Percentiles rank a stretch among this genome's conserved stretches.
Evolutionary conservation across 1,139 yeast genomes (phyloP).

Genomic region (Geotrichum bryndzae): DNA sequence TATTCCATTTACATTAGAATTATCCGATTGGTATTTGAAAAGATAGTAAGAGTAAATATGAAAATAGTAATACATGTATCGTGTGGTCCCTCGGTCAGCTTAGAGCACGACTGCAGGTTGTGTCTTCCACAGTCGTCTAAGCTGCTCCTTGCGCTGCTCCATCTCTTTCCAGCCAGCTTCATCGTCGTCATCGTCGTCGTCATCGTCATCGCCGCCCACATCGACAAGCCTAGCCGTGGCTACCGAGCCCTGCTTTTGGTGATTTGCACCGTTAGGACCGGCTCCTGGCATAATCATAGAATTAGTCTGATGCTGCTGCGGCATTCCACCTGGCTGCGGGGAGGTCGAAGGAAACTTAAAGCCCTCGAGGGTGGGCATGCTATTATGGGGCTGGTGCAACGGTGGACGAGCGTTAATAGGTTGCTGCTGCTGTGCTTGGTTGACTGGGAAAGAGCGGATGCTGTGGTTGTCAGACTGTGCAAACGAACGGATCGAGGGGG

Average conservation of each 20-base stretch:
- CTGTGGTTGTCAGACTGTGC: constrained; percentile 24
- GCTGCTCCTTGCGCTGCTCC: constrained; percentile 13
- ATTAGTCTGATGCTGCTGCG: background rate
- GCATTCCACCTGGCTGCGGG: background rate
- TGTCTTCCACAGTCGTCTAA: constrained; percentile 17
- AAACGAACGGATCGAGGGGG: constrained; percentile 26
- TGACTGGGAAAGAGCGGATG: constrained; percentile 17
- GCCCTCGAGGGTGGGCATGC: constrained; percentile 10
- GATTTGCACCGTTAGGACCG: background rate
- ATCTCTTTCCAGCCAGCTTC: constrained; percentile 19
- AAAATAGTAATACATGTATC: background rate
- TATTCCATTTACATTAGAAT: too few species aligned
- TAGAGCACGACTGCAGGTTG: constrained; percentile 9
- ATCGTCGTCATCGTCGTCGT: constrained; percentile 19
- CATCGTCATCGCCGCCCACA: constrained; percentile 12
- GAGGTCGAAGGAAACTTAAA: constrained; percentile 6
- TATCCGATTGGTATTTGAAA: background rate
- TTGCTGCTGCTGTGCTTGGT: background rate
- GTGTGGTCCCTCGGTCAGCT: background rate
- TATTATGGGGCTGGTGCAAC: constrained; percentile 7
- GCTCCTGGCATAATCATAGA: background rate
- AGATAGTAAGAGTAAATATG: background rate
- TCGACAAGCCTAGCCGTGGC: background rate
- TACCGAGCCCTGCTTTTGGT: background rate
- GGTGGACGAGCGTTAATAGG: background rate